Evolutionary conservation across 148 eudicot genomes (phyloP), one percentile per base, ranked within the genome.

Genomic region (Rhododendron griersonianum): DNA sequence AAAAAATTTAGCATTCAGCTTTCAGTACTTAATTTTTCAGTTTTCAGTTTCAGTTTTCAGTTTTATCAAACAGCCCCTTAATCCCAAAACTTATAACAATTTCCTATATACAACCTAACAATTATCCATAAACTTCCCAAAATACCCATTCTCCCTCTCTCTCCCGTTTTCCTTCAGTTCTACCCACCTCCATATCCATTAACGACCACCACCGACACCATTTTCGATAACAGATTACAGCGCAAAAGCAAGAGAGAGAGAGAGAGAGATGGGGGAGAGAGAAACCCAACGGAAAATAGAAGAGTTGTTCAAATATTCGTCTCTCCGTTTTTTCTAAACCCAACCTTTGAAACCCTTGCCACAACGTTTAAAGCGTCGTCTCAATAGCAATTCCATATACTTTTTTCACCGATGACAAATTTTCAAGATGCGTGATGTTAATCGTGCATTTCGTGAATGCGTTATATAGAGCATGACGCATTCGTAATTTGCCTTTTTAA

Each of bases 401-500:
- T 39, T 39, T 19, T 45, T 21, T 1, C 37, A 33, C 47, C 28
- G 47, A n/a, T 69, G 37, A 35, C 37, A 35, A 35, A 35, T 33
- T 33, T 33, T 33, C 35, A 33, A 33, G 35, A 33, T 33, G 35
- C 35, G 35, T 33, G 67, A 18, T n/a, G 30, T 33, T 33, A 33
- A 33, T 33, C 35, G 35, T 1, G 35, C 35, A 33, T 90, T 92
- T 63, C 89, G 82, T 33, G 35, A 33, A 33, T 33, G 35, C 35
- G 2, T 33, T 33, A 33, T 33, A 33, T 1, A 1, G 35, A 33
- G 35, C 35, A 33, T 33, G 35, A 33, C 35, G 35, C 88, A 89
- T 90, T 91, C 87, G 91, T n/a, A 87, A 89, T 25, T 91, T 44
- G 11, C 57, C 30, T 28, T 28, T 28, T 28, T 28, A n/a, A n/a